A percentile compares a stretch with the other conserved stretches of the same genome.
phyloP scores from a whole-genome alignment of 345 rosid species.

The Salix exigua region DNA sequence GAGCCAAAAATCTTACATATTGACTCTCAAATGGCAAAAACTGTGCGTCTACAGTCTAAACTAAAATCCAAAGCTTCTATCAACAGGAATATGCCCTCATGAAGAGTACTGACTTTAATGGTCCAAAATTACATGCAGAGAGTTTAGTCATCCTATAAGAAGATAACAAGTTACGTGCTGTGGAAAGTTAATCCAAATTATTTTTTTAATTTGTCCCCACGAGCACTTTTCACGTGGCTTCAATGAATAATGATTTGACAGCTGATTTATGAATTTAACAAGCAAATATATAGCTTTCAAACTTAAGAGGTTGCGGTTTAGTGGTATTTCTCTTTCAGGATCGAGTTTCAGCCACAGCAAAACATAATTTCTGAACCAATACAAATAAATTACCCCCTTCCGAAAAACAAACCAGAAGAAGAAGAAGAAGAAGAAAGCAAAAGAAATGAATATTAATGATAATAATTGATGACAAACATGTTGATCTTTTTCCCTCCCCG shows the following conservation, averaged over 20 bases:
- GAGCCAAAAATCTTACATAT: not conserved
- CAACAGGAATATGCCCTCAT: not conserved
- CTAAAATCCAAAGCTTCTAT: not conserved
- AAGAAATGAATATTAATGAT: too few relatives aligned
- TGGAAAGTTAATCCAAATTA: not conserved
- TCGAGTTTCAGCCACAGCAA: not conserved
- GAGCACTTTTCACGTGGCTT: slow-evolving; percentile 41
- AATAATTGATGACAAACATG: not conserved
- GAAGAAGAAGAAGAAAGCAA: too few relatives aligned
- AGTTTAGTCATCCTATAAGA: not conserved
- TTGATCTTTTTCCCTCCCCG: not conserved
- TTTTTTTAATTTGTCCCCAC: slow-evolving; percentile 6
- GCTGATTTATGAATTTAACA: not conserved
- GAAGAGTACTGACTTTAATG: not conserved
- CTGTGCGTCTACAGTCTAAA: not conserved
- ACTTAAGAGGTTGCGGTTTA: not conserved
- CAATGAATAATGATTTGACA: slow-evolving; percentile 5
- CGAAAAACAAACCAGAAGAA: too few relatives aligned
- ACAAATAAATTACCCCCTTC: too few relatives aligned
- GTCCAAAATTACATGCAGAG: not conserved
- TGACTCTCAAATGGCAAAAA: not conserved
- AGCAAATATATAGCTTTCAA: not conserved
- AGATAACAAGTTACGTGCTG: not conserved
- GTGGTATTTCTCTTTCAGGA: not conserved
- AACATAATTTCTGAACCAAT: not conserved